Evolutionary conservation across 805 yeast species (phyloP).

Genomic region (Candida ponderosae): DNA sequence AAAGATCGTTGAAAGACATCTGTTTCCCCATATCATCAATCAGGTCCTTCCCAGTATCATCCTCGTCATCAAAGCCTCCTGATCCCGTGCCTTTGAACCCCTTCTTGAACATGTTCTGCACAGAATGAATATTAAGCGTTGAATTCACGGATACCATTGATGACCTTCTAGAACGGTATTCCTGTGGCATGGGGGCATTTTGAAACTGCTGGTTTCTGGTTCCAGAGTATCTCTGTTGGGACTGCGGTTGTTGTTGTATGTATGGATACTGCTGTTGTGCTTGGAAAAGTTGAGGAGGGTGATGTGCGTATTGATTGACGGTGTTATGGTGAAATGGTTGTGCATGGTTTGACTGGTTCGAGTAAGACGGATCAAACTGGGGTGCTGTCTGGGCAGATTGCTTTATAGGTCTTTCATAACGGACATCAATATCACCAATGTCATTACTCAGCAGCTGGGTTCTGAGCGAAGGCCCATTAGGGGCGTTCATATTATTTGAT

Average conservation of each 20-base stretch:
- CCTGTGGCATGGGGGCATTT: conserved; percentile 9
- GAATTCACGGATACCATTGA: conserved; percentile 12
- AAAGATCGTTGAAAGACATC: conserved; percentile 57
- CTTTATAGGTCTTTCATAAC: conserved; percentile 30
- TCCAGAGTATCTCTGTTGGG: conserved; percentile 7
- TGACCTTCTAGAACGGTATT: conserved; percentile 11
- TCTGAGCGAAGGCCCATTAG: conserved; percentile 14
- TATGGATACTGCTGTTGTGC: conserved; percentile 8
- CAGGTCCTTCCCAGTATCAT: conserved; percentile 28
- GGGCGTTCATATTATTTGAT: background rate
- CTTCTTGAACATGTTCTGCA: conserved; percentile 6
- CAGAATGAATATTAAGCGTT: conserved; percentile 2
- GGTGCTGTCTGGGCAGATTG: background rate
- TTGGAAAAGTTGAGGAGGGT: conserved; percentile 7
- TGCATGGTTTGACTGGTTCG: background rate
- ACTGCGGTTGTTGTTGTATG: conserved; percentile 11
- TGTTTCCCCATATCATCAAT: conserved; percentile 24
- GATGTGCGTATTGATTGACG: conserved; percentile 5
- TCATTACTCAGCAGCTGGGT: conserved; percentile 29
- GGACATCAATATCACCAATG: conserved; percentile 36
- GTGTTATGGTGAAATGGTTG: background rate
- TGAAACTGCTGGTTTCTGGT: conserved; percentile 5
- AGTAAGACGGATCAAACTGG: background rate
- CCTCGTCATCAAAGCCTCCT: conserved; percentile 27
- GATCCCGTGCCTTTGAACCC: conserved; percentile 18